These are phyloP conservation scores for Thelonectria blattea DNA, from an alignment of 2,329 filamentous ascomycete species.

Conservation along the genomic window DNA sequence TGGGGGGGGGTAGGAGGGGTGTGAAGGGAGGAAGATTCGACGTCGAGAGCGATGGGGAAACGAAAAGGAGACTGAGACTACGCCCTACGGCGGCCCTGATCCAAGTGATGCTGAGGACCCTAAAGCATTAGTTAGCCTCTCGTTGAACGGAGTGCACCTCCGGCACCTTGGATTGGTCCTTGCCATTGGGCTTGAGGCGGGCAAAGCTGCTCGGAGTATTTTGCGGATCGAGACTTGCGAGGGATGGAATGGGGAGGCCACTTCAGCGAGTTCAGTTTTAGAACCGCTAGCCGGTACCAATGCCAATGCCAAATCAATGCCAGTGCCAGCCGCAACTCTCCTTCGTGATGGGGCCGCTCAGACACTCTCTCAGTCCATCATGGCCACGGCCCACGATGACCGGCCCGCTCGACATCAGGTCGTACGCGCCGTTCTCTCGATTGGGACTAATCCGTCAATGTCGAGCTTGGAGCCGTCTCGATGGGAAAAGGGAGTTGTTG, in stretches of 20 bases:
- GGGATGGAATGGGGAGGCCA: conserved; percentile 1
- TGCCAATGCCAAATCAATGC: background rate
- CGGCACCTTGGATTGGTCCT: too few species aligned
- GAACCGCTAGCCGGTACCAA: too few species aligned
- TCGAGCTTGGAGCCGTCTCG: background rate
- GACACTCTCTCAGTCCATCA: background rate
- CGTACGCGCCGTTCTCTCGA: conserved; percentile 6
- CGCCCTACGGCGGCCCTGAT: too few species aligned
- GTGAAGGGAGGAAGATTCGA: background rate
- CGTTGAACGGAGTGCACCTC: too few species aligned
- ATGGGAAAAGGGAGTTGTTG: background rate
- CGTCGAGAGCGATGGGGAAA: too few species aligned
- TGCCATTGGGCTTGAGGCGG: too few species aligned
- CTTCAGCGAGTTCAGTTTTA: too few species aligned
- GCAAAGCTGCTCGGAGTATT: conserved; percentile 15
- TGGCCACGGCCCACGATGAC: background rate
- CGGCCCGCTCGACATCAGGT: background rate
- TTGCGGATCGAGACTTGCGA: conserved; percentile 16
- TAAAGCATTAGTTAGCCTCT: too few species aligned
- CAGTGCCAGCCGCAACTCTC: background rate
- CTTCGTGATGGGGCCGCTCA: background rate
- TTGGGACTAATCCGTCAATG: background rate
- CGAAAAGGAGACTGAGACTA: too few species aligned
- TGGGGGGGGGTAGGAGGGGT: background rate
- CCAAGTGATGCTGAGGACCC: too few species aligned